Evolutionary conservation across 352 stramenopile species (phyloP), one percentile per base, ranked within the genome.

Genomic region (Thalassiosira pacifica): DNA sequence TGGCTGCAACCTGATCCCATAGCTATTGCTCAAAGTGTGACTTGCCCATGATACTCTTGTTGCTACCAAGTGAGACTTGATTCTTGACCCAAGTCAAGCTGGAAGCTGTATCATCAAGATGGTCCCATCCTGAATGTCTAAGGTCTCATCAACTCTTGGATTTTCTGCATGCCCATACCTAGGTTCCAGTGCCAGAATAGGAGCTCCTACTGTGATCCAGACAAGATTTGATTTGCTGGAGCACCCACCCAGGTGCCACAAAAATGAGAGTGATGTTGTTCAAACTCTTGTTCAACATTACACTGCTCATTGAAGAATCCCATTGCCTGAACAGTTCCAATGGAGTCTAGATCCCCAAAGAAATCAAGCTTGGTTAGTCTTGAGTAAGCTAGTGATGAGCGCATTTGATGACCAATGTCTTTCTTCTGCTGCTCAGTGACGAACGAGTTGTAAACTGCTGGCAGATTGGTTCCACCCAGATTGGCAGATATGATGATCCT

Each of bases 201-300:
- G 0, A 89, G 24, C 22, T 89, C 81, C 48, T 85, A 83, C 57
- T 90, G 73, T 19, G 57, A 42, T 18, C 40, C 8, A 74, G 64
- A 83, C 6, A 92, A 52, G 42, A 90, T 90, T 31, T 83, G 60
- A 79, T 92, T n/a, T n/a, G n/a, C n/a, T n/a, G n/a, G n/a, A n/a
- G n/a, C n/a, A n/a, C n/a, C n/a, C n/a, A n/a, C n/a, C n/a, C n/a
- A n/a, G n/a, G n/a, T n/a, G n/a, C n/a, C n/a, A n/a, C n/a, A n/a
- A n/a, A n/a, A n/a, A n/a, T n/a, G n/a, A n/a, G n/a, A n/a, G n/a
- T n/a, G n/a, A n/a, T n/a, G n/a, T n/a, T n/a, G n/a, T n/a, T n/a
- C n/a, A n/a, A n/a, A n/a, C n/a, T n/a, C n/a, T n/a, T n/a, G n/a
- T n/a, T n/a, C n/a, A n/a, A n/a, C n/a, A n/a, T n/a, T n/a, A n/a